Base-by-base conservation (phyloP, 2,329 filamentous ascomycete species). In the Alternaria sp. region DNA sequence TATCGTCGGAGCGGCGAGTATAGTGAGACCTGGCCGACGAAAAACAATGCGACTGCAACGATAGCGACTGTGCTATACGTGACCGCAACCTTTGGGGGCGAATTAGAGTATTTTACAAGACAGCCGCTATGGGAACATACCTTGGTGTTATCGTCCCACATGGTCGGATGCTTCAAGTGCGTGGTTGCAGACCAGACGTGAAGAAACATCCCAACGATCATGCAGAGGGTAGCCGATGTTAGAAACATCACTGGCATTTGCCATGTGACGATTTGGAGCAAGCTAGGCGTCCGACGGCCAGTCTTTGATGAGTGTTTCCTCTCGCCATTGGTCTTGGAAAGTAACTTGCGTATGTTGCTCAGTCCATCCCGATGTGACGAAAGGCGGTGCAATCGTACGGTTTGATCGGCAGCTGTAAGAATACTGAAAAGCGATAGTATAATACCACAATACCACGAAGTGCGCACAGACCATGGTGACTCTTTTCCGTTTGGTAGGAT, bases 381-480 rank as follows among this genome's bases (percentile, higher is more conserved):
- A 6, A 82, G 65, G 1, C 81, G 77, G 65, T 81, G 80, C 4
- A 82, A 69, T 5, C 80, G 77, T 8, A 82, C 77, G 3, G 78
- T 79, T 60, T 82, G 80, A 57, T 80, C 76, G 3, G 79, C 76
- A 5, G 81, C 78, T 1, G 80, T 78, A 9, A 85, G 75, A 7
- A 86, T 79, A n/a, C 81, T 80, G 59, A 84, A 84, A 3, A 86
- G 75, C 1, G 84, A 78, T 26, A 87, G 81, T 11, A 86, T 75
- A 38, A 82, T 80, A 12, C 80, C 80, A 51, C 75, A 76, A 64
- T 78, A 82, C 79, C 79, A 82, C 20, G 75, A 76, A 11, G 80
- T 77, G 11, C 79, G 74, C 5, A 82, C 75, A 5, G 72, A 62
- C 81, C 81, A 82, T 3, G 81, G 80, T 14, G 77, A 75, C 38